Evolutionary conservation across 176 grass and related monocot genomes (phyloP).

Genomic region (Oryza rufipogon): DNA sequence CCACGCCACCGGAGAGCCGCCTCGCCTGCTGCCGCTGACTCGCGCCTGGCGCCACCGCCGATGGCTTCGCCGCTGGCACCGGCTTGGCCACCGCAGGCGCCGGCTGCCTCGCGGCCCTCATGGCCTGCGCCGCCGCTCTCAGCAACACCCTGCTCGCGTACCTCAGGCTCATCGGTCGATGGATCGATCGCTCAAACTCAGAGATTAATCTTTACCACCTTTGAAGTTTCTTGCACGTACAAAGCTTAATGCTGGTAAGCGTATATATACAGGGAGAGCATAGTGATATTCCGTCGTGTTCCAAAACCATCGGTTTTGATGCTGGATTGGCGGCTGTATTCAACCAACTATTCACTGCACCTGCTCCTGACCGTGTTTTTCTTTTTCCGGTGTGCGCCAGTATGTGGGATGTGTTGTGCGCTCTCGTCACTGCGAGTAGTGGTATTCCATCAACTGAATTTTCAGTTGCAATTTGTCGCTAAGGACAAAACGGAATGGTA

Average conservation of each 20-base stretch:
- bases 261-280: neutral
- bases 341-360: neutral
- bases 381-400: constrained; percentile 39
- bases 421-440: neutral
- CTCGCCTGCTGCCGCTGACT: constrained; percentile 13
- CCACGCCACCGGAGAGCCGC: neutral
- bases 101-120: constrained; percentile 32
- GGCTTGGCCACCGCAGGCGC: constrained; percentile 5
- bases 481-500: neutral
- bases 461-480: neutral
- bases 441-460: neutral
- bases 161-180: constrained; percentile 44
- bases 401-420: neutral
- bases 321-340: neutral
- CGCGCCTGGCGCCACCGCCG: neutral
- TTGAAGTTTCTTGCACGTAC: neutral
- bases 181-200: neutral
- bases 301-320: constrained; percentile 3
- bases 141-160: constrained; percentile 35
- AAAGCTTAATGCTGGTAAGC: too few relatives aligned
- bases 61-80: constrained; percentile 5
- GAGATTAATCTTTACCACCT: neutral
- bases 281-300: neutral
- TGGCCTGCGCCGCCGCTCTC: constrained; percentile 31
- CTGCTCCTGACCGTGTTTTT: neutral